Percentiles rank a stretch among this genome's conserved stretches.
Conservation (phyloP, 805 yeast genomes). For the Candida arabinofermentans region DNA sequence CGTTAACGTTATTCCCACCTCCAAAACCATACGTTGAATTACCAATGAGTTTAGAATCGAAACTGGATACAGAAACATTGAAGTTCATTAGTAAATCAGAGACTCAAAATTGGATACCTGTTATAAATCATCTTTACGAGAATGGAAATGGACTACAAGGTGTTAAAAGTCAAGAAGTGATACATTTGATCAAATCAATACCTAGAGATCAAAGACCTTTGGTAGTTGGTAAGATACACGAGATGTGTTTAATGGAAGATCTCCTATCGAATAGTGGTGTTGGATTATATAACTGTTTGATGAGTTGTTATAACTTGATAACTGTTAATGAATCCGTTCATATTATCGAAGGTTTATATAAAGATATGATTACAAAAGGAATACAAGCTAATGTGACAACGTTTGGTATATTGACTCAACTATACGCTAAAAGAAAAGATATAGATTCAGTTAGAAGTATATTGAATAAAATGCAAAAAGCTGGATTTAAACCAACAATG, state of each 20-base stretch:
- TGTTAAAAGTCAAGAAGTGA: constrained; percentile 32
- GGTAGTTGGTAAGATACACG: constrained; percentile 35
- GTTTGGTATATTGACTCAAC: constrained; percentile 41
- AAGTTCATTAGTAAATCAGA: constrained; percentile 36
- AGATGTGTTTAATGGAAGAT: constrained; percentile 34
- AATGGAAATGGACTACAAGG: constrained; percentile 34
- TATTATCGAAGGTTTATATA: constrained; percentile 33
- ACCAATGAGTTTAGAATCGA: constrained; percentile 35
- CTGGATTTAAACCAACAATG: constrained; percentile 40
- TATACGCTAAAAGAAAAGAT: constrained; percentile 39
- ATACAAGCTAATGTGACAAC: constrained; percentile 35
- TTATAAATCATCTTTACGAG: constrained; percentile 32
- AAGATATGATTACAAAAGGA: constrained; percentile 24
- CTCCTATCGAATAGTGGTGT: constrained; percentile 26
- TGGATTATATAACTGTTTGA: constrained; percentile 34
- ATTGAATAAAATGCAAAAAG: constrained; percentile 35
- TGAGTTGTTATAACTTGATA: constrained; percentile 28
- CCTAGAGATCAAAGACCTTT: constrained; percentile 35
- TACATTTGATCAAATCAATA: constrained; percentile 35
- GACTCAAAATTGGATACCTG: constrained; percentile 45
- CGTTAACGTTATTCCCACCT: constrained; percentile 21
- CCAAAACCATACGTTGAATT: constrained; percentile 25
- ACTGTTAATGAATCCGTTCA: constrained; percentile 14
- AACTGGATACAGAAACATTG: constrained; percentile 36
- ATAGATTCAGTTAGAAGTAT: constrained; percentile 36